Conservation (phyloP, 108 stramenopile species). For the Nannochloropsis granulata region DNA sequence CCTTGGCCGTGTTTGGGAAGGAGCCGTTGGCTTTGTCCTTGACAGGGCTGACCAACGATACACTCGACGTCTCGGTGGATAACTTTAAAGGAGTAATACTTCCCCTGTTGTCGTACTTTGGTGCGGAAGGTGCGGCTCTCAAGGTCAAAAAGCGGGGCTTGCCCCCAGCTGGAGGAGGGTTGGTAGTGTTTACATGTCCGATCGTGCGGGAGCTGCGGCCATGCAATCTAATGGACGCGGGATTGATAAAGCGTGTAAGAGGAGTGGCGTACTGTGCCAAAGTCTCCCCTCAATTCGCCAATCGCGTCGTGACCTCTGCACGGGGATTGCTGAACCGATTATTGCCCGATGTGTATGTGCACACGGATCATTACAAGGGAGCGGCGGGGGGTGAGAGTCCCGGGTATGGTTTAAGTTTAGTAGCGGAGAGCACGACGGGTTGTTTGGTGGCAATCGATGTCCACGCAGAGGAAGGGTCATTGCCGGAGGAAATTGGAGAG, state of each 20-base stretch:
- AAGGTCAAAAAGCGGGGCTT: constrained; percentile 38
- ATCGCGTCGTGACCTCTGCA: constrained; percentile 79
- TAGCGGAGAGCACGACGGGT: constrained; percentile 75
- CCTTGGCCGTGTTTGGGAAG: constrained; percentile 87
- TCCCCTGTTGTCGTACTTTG: constrained; percentile 67
- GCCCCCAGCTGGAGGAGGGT: constrained; percentile 65
- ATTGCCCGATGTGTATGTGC: constrained; percentile 86
- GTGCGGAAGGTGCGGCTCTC: constrained; percentile 55
- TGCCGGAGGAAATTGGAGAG: constrained; percentile 81
- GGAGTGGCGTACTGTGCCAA: constrained; percentile 73
- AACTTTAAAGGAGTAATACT: constrained; percentile 54
- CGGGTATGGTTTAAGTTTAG: constrained; percentile 58
- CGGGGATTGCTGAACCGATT: constrained; percentile 72
- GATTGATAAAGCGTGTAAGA: constrained; percentile 85
- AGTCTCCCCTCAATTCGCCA: constrained; percentile 74
- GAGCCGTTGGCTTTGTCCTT: constrained; percentile 57
- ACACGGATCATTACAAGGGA: constrained; percentile 60
- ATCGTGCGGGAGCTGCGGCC: constrained; percentile 59
- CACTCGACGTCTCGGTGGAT: constrained; percentile 68
- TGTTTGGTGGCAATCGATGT: constrained; percentile 61
- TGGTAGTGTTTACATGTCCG: constrained; percentile 67
- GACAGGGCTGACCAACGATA: constrained; percentile 52
- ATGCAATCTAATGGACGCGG: constrained; percentile 67
- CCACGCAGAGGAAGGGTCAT: constrained; percentile 19
- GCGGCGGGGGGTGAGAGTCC: constrained; percentile 41